Percentiles rank a stretch among this genome's conserved stretches.
Conservation (phyloP, 139 green algal species). For the Closterium sp. region DNA sequence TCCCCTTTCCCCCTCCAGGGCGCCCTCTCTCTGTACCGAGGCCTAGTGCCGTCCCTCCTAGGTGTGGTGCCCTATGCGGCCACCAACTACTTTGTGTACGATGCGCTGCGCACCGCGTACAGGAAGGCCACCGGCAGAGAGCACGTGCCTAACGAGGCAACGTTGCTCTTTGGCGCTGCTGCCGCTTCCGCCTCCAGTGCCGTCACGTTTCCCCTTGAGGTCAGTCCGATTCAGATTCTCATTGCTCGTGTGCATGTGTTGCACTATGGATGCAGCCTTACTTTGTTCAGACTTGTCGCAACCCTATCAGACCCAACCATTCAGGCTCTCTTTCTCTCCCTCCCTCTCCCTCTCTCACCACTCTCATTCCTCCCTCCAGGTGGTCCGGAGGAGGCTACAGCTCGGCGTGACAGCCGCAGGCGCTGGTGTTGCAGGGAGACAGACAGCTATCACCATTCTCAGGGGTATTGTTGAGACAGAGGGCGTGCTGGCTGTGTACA, state of each 20-base stretch:
- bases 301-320: neutral
- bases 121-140: slow-evolving; percentile 5
- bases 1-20: neutral
- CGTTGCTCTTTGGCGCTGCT: slow-evolving; percentile 4
- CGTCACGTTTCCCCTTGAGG: neutral
- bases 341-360: neutral
- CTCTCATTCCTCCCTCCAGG: neutral
- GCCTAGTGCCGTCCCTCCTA: neutral
- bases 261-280: no score
- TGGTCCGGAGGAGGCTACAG: slow-evolving; percentile 24
- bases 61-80: slow-evolving; percentile 35
- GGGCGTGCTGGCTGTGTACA: slow-evolving; percentile 21
- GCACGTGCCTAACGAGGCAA: neutral
- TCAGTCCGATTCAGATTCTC: no score
- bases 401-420: neutral
- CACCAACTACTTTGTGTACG: slow-evolving; percentile 40
- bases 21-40: slow-evolving; percentile 1
- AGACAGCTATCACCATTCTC: neutral
- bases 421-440: neutral
- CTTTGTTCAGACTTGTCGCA: no score
- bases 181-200: slow-evolving; percentile 6
- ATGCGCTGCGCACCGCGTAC: slow-evolving; percentile 12
- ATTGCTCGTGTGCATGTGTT: no score
- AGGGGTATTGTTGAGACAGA: slow-evolving; percentile 1
- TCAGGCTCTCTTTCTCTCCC: no score